phyloP scores from a whole-genome alignment of 108 stramenopile genomes.

The Stephanodiscus minutulus region DNA sequence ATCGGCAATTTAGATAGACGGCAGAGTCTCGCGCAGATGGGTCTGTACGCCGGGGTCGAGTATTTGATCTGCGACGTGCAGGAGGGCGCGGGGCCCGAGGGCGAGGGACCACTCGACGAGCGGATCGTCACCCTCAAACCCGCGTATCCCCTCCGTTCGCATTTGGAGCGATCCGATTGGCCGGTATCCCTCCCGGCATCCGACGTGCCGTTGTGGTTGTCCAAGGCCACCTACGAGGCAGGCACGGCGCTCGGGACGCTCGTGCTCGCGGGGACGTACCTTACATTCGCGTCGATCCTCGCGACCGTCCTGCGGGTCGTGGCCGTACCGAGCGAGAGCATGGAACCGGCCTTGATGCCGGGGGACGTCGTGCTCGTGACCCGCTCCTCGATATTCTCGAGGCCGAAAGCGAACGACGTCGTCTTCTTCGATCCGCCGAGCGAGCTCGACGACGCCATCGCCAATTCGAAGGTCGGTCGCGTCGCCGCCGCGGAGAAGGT shows the following conservation, averaged over 20 bases:
- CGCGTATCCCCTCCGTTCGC: slow-evolving; percentile 53
- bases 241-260: slow-evolving; percentile 59
- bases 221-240: slow-evolving; percentile 59
- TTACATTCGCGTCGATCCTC: slow-evolving; percentile 47
- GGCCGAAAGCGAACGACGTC: slow-evolving; percentile 56
- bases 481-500: slow-evolving; percentile 26
- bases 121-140: slow-evolving; percentile 50
- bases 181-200: slow-evolving; percentile 45
- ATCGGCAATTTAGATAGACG: slow-evolving; percentile 53
- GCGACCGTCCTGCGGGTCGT: slow-evolving; percentile 47
- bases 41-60: slow-evolving; percentile 66
- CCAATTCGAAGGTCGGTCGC: slow-evolving; percentile 44
- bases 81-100: slow-evolving; percentile 6
- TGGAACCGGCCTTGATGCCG: slow-evolving; percentile 58
- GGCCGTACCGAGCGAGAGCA: slow-evolving; percentile 55
- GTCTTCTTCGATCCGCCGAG: slow-evolving; percentile 65
- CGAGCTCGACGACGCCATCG: slow-evolving; percentile 49
- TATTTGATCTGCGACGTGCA: slow-evolving; percentile 46
- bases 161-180: slow-evolving; percentile 68
- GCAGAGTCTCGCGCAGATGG: slow-evolving; percentile 50
- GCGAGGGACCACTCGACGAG: slow-evolving; percentile 1
- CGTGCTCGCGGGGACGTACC: slow-evolving; percentile 35
- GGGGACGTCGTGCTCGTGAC: slow-evolving; percentile 65
- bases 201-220: slow-evolving; percentile 64
- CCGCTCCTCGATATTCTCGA: slow-evolving; percentile 34